Percentiles rank a stretch among this genome's conserved stretches.
phyloP scores from a whole-genome alignment of 78 protist genomes.

The Mantamonas sphyraenae region DNA sequence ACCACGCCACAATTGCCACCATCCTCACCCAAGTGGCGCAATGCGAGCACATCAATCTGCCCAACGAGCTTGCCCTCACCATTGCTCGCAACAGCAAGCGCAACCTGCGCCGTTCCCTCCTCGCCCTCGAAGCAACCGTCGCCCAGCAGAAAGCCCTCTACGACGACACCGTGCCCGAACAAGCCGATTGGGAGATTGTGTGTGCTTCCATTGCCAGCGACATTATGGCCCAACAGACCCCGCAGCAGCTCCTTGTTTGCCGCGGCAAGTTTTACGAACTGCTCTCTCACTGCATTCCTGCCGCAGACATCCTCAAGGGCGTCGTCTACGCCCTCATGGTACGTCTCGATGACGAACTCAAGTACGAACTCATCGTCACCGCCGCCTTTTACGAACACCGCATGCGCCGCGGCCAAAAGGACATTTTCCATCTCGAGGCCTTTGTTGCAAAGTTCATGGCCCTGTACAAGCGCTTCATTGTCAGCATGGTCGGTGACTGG shows the following conservation, averaged over 20 bases:
- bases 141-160: neutral
- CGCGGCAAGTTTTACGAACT: conserved; percentile 89
- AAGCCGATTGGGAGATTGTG: conserved; percentile 27
- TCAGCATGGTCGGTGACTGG: too few relatives aligned
- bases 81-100: conserved; percentile 41
- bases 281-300: conserved; percentile 88
- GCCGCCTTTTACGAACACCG: conserved; percentile 52
- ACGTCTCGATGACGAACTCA: conserved; percentile 14
- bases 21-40: conserved; percentile 24
- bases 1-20: neutral
- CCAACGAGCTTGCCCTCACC: conserved; percentile 11
- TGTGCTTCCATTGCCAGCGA: conserved; percentile 39
- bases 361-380: conserved; percentile 2
- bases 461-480: conserved; percentile 45
- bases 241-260: too few relatives aligned
- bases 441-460: conserved; percentile 85
- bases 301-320: conserved; percentile 70
- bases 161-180: neutral
- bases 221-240: conserved; percentile 57
- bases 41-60: conserved; percentile 25
- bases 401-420: conserved; percentile 68
- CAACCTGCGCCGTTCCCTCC: conserved; percentile 83
- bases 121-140: conserved; percentile 69
- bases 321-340: neutral
- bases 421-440: conserved; percentile 93